These are phyloP conservation scores for Metrosideros polymorpha DNA, from an alignment of 441 rosid species.

Conservation along the genomic window DNA sequence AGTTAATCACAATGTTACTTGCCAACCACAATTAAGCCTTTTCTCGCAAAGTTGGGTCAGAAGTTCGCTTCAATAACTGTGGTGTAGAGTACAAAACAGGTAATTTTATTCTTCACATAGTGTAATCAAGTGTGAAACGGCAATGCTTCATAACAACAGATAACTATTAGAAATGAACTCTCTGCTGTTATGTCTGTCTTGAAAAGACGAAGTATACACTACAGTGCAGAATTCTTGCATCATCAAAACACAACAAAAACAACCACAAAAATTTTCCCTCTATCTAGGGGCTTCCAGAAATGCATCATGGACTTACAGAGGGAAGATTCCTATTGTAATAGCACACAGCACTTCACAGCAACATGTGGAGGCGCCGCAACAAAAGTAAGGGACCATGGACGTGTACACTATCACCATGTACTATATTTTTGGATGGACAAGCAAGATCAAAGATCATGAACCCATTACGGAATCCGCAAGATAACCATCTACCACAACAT, in stretches of 20 bases:
- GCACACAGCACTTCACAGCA: not conserved
- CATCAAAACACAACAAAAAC: not conserved
- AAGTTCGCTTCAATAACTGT: not conserved
- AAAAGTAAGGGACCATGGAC: not conserved
- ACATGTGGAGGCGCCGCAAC: not conserved
- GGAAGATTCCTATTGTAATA: not conserved
- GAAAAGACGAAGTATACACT: not conserved
- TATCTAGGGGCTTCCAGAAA: not conserved
- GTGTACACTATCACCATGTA: not conserved
- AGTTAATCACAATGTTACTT: not conserved
- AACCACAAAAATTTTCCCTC: not conserved
- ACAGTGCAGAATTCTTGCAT: not conserved
- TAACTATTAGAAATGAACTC: not conserved
- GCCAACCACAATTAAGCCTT: not conserved
- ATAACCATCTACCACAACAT: not conserved
- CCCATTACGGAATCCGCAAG: not conserved
- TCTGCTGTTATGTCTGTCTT: fast-evolving
- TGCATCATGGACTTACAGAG: not conserved
- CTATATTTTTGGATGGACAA: not conserved
- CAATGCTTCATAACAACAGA: not conserved
- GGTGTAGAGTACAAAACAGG: not conserved
- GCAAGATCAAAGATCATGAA: not conserved
- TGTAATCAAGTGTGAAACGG: not conserved
- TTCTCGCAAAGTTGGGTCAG: not conserved
- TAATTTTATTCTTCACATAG: not conserved